Evolutionary conservation across 2,329 filamentous ascomycete genomes (phyloP), one percentile per base, ranked within the genome.

Genomic region (Aspergillus aculeatus): DNA sequence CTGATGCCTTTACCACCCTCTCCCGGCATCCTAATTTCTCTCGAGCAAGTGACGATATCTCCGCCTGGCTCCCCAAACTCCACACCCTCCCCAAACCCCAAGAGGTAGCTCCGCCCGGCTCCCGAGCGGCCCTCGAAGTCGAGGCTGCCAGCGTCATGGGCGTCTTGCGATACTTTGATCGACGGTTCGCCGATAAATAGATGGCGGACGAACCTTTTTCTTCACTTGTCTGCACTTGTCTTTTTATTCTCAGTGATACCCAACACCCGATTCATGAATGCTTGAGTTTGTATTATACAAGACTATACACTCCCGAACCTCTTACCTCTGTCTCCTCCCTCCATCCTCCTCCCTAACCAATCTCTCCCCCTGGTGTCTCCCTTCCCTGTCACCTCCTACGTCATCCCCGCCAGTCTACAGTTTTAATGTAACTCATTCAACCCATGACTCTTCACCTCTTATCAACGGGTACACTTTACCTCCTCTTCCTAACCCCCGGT

Each of bases 61-160:
- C 83, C n/a, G 85, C 84, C 2, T 93, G 90, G 90, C 78, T 93
- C 56, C 89, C 89, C 1, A 88, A 88, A 73, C 83, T 93, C 16
- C 84, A 86, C 70, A 87, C 88, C 19, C 82, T 78, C 9, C 76
- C 76, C 7, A 72, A 74, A 47, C 74, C 76, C 0, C 68, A 70
- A 52, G 69, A 77, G 44, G 62, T 77, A 58, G 68, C 73, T 41
- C 61, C 71, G 24, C 68, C 66, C 11, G 65, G 61, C 5, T 62
- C 68, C 16, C 66, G 76, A 54, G 82, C 83, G 47, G 86, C 89
- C 1, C 86, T 92, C 68, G 90, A 93, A 72, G 89, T 93, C 16
- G 90, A 93, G 75, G 89, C 90, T 6, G 90, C 90, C 0, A 92
- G 89, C 73, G 91, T 93, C 57, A 92, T 93, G 90, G 89, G 88